Percentiles rank a stretch among this genome's conserved stretches.
These are phyloP conservation scores for Eruca vesicaria DNA, from an alignment of 441 rosid genomes.

Conservation along the genomic window DNA sequence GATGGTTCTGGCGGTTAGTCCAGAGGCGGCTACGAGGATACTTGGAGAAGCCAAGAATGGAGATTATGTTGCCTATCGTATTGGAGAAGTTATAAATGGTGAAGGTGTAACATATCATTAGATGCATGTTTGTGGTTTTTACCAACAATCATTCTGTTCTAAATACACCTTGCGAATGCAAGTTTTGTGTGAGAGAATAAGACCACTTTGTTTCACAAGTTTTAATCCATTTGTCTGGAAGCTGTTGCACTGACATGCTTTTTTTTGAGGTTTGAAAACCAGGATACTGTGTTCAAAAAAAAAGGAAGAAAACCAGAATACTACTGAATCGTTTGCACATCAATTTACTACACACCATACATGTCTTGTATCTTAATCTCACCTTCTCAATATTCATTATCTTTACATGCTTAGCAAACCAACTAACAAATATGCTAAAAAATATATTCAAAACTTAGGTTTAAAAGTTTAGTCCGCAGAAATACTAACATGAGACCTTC, in stretches of 20 bases:
- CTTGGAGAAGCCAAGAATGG: conserved; percentile 45
- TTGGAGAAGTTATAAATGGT: conserved; percentile 69
- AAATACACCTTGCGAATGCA: background rate
- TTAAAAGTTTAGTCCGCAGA: no score
- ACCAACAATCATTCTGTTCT: background rate
- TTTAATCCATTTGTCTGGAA: background rate
- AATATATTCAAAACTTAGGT: no score
- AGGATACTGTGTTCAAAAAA: no score
- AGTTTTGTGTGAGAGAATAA: background rate
- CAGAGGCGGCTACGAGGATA: conserved; percentile 60
- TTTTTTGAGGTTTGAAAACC: no score
- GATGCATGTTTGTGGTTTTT: conserved; percentile 1
- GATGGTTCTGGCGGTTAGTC: background rate
- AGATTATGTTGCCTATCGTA: conserved; percentile 46
- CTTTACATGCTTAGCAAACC: no score
- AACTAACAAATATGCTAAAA: no score
- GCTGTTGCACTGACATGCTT: background rate
- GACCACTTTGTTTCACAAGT: conserved; percentile 4
- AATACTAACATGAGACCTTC: no score
- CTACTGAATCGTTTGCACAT: no score
- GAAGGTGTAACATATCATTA: conserved; percentile 67
- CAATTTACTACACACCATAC: no score
- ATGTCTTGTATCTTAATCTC: no score
- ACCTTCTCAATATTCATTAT: no score
- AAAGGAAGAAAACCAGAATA: no score